Percentiles rank a stretch among this genome's conserved stretches.
Evolutionary conservation across 352 stramenopile species (phyloP).

Genomic region (Globisporangium lucens): DNA sequence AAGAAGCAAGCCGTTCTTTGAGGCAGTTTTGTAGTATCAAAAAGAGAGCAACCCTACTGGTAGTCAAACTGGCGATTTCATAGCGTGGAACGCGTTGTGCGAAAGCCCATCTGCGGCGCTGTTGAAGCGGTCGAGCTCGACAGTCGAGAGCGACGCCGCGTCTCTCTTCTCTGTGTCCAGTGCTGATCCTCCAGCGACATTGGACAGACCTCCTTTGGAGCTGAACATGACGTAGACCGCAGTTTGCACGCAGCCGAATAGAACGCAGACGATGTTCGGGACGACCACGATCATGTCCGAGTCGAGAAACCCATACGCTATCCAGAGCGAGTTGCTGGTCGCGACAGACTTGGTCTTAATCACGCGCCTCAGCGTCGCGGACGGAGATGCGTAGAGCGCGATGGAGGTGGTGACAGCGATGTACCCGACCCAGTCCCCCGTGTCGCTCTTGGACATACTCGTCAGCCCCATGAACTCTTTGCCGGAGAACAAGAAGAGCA

Average conservation of each 20-base stretch:
- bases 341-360: slow-evolving; percentile 16
- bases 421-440: slow-evolving; percentile 26
- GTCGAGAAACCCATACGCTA: slow-evolving; percentile 23
- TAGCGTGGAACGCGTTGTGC: too few species aligned
- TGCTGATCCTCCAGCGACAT: too few species aligned
- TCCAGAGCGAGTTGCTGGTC: slow-evolving; percentile 32
- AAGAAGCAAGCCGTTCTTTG: too few species aligned
- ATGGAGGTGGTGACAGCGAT: slow-evolving; percentile 27
- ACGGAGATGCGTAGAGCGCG: slow-evolving; percentile 35
- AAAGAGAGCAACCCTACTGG: too few species aligned
- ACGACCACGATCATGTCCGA: slow-evolving; percentile 20
- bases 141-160: too few species aligned
- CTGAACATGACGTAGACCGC: slow-evolving; percentile 8
- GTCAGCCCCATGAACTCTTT: slow-evolving; percentile 24
- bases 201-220: too few species aligned
- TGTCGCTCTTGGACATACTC: slow-evolving; percentile 24
- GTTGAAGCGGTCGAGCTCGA: too few species aligned
- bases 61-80: too few species aligned
- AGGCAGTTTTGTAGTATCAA: too few species aligned
- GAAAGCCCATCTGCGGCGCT: too few species aligned
- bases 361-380: slow-evolving; percentile 28
- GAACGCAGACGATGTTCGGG: slow-evolving; percentile 11
- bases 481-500: slow-evolving; percentile 9
- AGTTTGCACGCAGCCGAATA: slow-evolving; percentile 14
- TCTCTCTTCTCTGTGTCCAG: too few species aligned